Base-by-base conservation (phyloP, 352 stramenopile genomes). In the Phytophthora citricola region DNA sequence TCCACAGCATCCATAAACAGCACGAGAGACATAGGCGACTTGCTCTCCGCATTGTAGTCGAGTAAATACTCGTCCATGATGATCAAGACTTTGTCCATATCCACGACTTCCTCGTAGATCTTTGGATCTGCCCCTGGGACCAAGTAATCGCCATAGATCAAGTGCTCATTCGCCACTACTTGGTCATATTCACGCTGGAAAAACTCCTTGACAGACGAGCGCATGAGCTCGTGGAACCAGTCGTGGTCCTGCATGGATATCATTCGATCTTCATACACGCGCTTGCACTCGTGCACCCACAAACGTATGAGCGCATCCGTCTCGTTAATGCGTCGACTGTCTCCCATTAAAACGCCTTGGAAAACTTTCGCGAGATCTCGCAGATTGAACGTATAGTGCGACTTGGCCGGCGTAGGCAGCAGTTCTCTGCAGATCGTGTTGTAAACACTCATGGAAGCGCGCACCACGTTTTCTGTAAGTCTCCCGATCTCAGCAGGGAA, bases 351-450 rank as follows among this genome's bases (percentile, higher is more conserved):
- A 9, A 97, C 83, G 15, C 95, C 95, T 48, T 98, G 91, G 34
- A 98, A 97, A 0, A 98, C 90, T 64, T 98, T 98, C 17, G 92
- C 94, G 1, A 99, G 60, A 69, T 99, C 95, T 5, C 95, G 85
- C 46, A 98, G 66, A 71, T 98, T 98, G 69, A 98, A 99, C 7
- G 93, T 97, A 73, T 98, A 98, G 64, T 99, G 95, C 2, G 91
- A 97, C 60, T 98, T 98, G 15, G 94, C 83, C 0, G 95, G 95
- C 3, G 95, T 98, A 7, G 95, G 95, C n/a, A 97, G 44, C 1
- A 99, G 66, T 51, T 98, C 86, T 3, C 63, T 67, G 38, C 94
- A 89, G 48, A 98, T 97, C 2, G 86, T 97, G 48, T 91, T 94
- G 75, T 98, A 98, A 15, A 98, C 82, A 27, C 87, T 83, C 22